phyloP scores from a whole-genome alignment of 1,284 basidiomycete genomes.

The Amylostereum areolatum region DNA sequence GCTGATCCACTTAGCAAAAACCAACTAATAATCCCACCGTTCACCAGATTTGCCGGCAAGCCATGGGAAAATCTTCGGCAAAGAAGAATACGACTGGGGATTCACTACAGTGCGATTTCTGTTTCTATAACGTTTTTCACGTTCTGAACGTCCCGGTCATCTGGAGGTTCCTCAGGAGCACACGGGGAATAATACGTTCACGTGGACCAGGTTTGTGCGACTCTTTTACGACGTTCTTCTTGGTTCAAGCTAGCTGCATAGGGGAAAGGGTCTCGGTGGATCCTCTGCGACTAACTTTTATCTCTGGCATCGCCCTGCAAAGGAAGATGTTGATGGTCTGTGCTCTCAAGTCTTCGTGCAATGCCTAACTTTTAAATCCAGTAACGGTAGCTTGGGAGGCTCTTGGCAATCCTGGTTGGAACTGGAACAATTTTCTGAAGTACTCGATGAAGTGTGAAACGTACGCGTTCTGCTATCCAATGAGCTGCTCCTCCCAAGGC shows the following conservation, averaged over 20 bases:
- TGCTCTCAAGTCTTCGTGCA: background rate
- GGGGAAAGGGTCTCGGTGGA: slow-evolving; percentile 25
- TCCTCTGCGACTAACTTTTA: slow-evolving; percentile 20
- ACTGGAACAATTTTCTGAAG: slow-evolving; percentile 32
- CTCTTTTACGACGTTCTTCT: background rate
- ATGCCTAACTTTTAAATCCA: slow-evolving; percentile 3
- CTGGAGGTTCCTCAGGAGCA: slow-evolving; percentile 14
- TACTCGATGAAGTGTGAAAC: slow-evolving; percentile 25
- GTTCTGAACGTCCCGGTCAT: background rate
- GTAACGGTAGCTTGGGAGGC: slow-evolving; percentile 22
- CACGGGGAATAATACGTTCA: slow-evolving; percentile 5
- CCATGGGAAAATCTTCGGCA: slow-evolving; percentile 12
- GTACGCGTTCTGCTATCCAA: slow-evolving; percentile 24
- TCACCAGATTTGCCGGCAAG: slow-evolving; percentile 4
- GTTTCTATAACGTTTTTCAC: too few relatives aligned
- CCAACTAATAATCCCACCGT: too few relatives aligned
- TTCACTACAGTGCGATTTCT: slow-evolving; percentile 20
- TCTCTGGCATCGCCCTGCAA: slow-evolving; percentile 19
- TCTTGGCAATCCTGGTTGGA: slow-evolving; percentile 34
- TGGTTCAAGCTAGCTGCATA: background rate
- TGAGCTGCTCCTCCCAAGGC: slow-evolving; percentile 13
- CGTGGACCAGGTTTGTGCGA: slow-evolving; percentile 14
- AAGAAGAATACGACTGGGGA: slow-evolving; percentile 24
- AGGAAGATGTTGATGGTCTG: slow-evolving; percentile 19
- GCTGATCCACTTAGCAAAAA: too few relatives aligned